Base-by-base conservation (phyloP, 1,284 basidiomycete genomes). In the Sporisorium iseilematis-ciliati region DNA sequence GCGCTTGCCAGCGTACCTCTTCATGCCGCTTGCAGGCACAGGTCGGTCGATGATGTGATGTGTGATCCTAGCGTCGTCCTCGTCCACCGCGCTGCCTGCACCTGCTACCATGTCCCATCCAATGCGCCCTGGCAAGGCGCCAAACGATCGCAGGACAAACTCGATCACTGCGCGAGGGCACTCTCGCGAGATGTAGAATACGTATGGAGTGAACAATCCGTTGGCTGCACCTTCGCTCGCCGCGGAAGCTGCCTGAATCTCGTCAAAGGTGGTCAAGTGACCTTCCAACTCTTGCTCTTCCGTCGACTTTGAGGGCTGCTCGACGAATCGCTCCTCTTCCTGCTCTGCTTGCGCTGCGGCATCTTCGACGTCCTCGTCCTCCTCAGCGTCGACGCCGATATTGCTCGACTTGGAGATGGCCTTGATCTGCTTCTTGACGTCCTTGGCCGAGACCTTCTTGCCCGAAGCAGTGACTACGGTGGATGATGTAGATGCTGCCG, bases 1-100 rank as follows among this genome's bases (percentile, higher is more conserved):
- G 79, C 95, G 89, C 84, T 91, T 90, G 50, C 78, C 81, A 20
- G 68, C 62, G 64, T 80, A 81, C 59, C 75, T 59, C 12, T 69
- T 57, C 25, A 79, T 69, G 31, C 78, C 80, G 33, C 75, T 63
- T 4, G 84, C 81, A 3, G 83, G 74, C 40, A 84, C 74, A 0
- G 97, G 97, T 63, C 97, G 90, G 86, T 99, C 97, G 78, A 97
- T 91, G 76, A 99, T 91, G 76, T 98, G 92, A 87, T 99, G 97
- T 6, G 97, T 99, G 83, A 99, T 96, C 26, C 90, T 89, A 16
- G 86, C 83, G 67, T 87, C 87, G 71, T 83, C 74, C 70, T 87
- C 86, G 51, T 92, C 91, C 81, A 92, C 89, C 0, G 93, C 91
- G 8, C 93, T 95, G 23, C 94, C 93, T 64, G 90, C 89, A 41